Evolutionary conservation across 257 asterid genomes (phyloP).

Genomic region (Scutellaria galericulata): DNA sequence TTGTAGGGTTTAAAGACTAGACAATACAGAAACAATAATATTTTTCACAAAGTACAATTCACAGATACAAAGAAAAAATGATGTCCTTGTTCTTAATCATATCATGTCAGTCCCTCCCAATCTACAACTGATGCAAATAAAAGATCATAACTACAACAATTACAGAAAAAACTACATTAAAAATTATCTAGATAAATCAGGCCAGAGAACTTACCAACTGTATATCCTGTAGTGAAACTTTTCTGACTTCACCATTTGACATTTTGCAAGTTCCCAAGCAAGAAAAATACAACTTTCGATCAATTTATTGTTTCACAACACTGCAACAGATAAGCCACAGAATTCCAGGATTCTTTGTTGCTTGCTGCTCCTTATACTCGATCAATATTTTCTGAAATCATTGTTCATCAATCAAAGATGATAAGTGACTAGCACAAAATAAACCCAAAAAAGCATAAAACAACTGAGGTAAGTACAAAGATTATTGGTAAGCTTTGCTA

Average conservation of each 20-base stretch:
- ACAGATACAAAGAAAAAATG: neutral
- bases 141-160: slow-evolving; percentile 1
- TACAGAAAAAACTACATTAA: neutral
- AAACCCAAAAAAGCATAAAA: slow-evolving; percentile 10
- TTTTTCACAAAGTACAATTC: neutral
- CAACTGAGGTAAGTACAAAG: slow-evolving; percentile 18
- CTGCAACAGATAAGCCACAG: slow-evolving; percentile 1
- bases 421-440: slow-evolving; percentile 8
- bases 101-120: slow-evolving; percentile 14
- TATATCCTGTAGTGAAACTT: slow-evolving; percentile 69
- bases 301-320: slow-evolving; percentile 26
- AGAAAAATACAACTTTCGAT: slow-evolving; percentile 11
- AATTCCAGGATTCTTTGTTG: neutral
- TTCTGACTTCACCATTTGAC: slow-evolving; percentile 68
- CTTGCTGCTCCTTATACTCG: slow-evolving; percentile 24
- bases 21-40: neutral
- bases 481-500: neutral
- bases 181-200: slow-evolving; percentile 4
- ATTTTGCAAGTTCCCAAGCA: slow-evolving; percentile 44
- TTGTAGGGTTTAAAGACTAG: neutral
- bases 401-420: slow-evolving; percentile 13
- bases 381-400: slow-evolving; percentile 23
- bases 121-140: slow-evolving; percentile 6
- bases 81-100: neutral
- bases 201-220: slow-evolving; percentile 67